Base-by-base conservation (phyloP, 768 basidiomycete species). In the Termitomyces heimii region DNA sequence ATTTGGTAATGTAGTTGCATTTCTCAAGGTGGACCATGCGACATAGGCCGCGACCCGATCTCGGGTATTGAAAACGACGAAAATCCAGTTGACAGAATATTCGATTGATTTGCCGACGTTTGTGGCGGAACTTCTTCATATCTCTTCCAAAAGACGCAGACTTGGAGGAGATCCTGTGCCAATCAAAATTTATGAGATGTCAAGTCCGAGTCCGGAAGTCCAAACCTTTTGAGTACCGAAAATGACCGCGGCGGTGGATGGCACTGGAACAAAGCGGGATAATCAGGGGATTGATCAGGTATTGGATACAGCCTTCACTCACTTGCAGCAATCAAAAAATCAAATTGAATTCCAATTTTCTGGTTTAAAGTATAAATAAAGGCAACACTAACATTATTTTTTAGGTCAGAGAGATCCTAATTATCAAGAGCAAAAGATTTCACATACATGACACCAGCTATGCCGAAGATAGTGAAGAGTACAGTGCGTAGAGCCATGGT, bases 401-500 rank as follows among this genome's bases (percentile, higher is more conserved):
- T 2, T 3, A 7, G 22, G 18, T 29, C 24, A 40, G 18, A 37
- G 14, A 32, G 1, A 43, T 13, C 32, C 22, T 10, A 2, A 9
- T 22, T 5, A 13, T 35, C 8, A 28, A 7, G 8, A 46, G 46
- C 5, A 31, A 51, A n/a, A 31, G 42, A 32, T 22, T 18, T 9
- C 32, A 53, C 60, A 37, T 32, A 65, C 62, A 50, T 63, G 28
- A 62, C 54, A 16, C 62, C 51, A 24, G 46, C 44, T 56, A 67
- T 57, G 28, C 63, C 67, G 10, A 67, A 50, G 3, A 66, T 40
- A 2, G 68, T 70, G 57, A 72, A 70, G 35, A 70, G 56, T 14
- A 65, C 59, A 16, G 70, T 62, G 2, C 71, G 65, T 20, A 68
- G 62, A n/a, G 68, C 65, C 68, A 71, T 72, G 16, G 57, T 55